Evolutionary conservation across 495 filamentous ascomycete genomes (phyloP).

Genomic region (Apiosordaria backusii): DNA sequence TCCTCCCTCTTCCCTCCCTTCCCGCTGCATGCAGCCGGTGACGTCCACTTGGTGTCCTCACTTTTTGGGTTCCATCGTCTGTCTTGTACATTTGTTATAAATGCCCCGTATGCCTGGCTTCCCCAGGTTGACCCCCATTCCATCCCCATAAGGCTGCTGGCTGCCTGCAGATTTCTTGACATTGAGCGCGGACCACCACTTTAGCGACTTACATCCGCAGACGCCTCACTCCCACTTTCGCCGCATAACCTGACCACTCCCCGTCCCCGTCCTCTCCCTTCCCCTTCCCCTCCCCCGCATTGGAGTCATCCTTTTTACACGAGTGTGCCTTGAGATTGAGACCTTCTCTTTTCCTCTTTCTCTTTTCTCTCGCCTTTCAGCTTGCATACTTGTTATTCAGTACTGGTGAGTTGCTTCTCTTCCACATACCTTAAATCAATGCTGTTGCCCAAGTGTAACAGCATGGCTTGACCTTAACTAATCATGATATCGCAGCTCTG

Average conservation of each 20-base stretch:
- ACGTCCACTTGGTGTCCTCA: slow-evolving; percentile 11
- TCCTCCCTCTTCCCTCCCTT: slow-evolving; percentile 4
- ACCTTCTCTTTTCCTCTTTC: neutral
- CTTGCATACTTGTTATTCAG: neutral
- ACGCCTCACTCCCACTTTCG: slow-evolving; percentile 7
- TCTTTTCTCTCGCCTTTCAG: neutral
- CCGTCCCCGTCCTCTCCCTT: neutral
- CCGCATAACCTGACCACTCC: slow-evolving; percentile 5
- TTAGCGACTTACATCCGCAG: slow-evolving; percentile 1
- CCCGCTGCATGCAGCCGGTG: slow-evolving; percentile 8
- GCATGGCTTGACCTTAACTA: neutral
- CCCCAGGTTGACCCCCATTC: slow-evolving; percentile 12
- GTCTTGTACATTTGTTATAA: slow-evolving; percentile 11
- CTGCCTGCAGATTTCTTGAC: slow-evolving; percentile 10
- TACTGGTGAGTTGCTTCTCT: neutral
- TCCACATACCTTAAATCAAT: neutral
- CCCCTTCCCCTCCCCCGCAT: slow-evolving; percentile 2
- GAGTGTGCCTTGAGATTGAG: neutral
- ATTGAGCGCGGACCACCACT: slow-evolving; percentile 15
- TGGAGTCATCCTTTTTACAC: slow-evolving; percentile 3
- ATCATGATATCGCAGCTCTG: neutral
- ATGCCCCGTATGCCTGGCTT: slow-evolving; percentile 6
- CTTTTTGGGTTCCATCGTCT: neutral
- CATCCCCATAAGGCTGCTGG: slow-evolving; percentile 10
- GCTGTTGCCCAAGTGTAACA: neutral